phyloP scores from a whole-genome alignment of 768 basidiomycete species.

The Mycena polygramma region DNA sequence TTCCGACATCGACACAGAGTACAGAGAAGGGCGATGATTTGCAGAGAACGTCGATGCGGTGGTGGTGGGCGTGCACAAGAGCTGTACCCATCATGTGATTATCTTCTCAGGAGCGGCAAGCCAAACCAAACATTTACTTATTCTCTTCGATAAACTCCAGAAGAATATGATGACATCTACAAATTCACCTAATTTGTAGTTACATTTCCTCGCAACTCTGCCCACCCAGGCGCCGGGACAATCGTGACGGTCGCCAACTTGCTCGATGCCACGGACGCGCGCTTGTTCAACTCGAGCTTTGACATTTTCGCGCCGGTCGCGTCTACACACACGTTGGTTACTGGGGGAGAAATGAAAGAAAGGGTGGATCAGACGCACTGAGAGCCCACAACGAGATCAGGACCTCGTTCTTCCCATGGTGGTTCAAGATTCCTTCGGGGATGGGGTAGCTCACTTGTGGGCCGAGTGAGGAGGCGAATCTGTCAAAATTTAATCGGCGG shows the following conservation, averaged over 20 bases:
- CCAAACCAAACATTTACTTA: too few species aligned
- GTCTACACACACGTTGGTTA: constrained; percentile 31
- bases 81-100: too few species aligned
- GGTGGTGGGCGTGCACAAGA: too few species aligned
- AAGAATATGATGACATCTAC: too few species aligned
- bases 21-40: too few species aligned
- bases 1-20: too few species aligned
- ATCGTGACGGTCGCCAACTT: constrained; percentile 45
- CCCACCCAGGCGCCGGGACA: constrained; percentile 51
- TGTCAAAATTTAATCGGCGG: too few species aligned
- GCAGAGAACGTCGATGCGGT: too few species aligned
- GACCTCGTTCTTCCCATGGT: constrained; percentile 51
- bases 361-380: constrained; percentile 37
- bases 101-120: too few species aligned
- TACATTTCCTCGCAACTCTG: constrained; percentile 42
- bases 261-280: constrained; percentile 45
- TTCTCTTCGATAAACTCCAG: too few species aligned
- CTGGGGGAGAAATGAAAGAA: not conserved
- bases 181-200: constrained; percentile 37
- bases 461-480: constrained; percentile 56
- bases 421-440: constrained; percentile 54
- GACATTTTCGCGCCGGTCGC: constrained; percentile 45
- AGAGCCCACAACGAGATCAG: constrained; percentile 53
- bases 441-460: constrained; percentile 61
- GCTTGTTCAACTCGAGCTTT: constrained; percentile 47